A percentile compares a stretch with the other conserved stretches of the same genome.
These are phyloP conservation scores for Mycena alexandri DNA, from an alignment of 768 basidiomycete genomes.

Conservation along the genomic window DNA sequence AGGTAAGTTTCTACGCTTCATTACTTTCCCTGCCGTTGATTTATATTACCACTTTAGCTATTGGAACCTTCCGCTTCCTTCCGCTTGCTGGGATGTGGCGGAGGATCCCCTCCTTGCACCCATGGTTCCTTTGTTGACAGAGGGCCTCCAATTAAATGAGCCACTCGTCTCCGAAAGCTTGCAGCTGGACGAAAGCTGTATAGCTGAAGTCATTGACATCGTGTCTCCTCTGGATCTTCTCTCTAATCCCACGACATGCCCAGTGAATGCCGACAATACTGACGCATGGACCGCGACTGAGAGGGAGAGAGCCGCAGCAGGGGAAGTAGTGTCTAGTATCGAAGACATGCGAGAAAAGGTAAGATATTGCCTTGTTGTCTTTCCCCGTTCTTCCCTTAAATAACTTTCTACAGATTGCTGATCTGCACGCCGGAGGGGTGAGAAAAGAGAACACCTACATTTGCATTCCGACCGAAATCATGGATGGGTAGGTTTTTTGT, in stretches of 20 bases:
- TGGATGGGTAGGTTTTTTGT: slow-evolving; percentile 15
- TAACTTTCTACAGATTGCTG: not conserved
- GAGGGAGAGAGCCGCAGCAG: not conserved
- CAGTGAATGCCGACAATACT: slow-evolving; percentile 7
- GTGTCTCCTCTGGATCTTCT: not conserved
- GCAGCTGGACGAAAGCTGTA: not conserved
- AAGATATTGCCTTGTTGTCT: no score
- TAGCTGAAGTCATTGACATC: slow-evolving; percentile 3
- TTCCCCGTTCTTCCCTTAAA: not conserved
- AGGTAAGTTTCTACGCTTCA: not conserved
- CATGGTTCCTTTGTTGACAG: not conserved
- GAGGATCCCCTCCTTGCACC: not conserved
- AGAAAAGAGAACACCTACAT: not conserved
- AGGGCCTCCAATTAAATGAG: not conserved
- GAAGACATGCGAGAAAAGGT: not conserved
- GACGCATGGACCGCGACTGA: slow-evolving; percentile 9
- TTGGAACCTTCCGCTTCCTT: not conserved
- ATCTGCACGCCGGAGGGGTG: not conserved
- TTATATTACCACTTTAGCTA: slow-evolving; percentile 5
- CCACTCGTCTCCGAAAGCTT: no score
- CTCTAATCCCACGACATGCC: not conserved
- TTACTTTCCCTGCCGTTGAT: not conserved
- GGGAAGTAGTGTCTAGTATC: not conserved
- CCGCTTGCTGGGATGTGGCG: not conserved
- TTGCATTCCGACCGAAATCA: no score